Evolutionary conservation across 2,329 filamentous ascomycete genomes (phyloP).

Genomic region (Aspergillus pseudoterreus): DNA sequence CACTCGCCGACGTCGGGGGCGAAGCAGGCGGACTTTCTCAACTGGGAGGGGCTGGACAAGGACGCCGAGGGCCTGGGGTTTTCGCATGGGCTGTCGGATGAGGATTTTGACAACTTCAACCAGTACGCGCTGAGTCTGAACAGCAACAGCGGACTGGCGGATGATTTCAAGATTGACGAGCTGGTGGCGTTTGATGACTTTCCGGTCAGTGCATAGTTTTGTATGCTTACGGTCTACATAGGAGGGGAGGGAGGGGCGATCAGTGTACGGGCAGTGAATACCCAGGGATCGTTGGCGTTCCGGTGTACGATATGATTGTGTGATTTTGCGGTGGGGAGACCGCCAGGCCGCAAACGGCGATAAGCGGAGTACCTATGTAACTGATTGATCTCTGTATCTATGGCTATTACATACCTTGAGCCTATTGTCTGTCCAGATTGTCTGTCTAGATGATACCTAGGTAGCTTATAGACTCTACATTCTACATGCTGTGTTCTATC

Average conservation of each 20-base stretch:
- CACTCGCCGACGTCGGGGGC: conserved; percentile 21
- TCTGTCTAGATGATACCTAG: no score
- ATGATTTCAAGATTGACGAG: conserved; percentile 31
- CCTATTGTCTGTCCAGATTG: no score
- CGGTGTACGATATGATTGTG: background rate
- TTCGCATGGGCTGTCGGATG: conserved; percentile 25
- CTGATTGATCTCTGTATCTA: no score
- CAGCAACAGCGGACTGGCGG: conserved; percentile 19
- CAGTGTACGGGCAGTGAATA: conserved; percentile 5
- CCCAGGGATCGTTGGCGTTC: conserved; percentile 9
- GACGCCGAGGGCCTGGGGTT: conserved; percentile 23
- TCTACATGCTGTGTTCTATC: no score
- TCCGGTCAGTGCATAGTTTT: conserved; percentile 25
- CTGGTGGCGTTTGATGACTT: conserved; percentile 31
- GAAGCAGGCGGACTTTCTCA: conserved; percentile 6
- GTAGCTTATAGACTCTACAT: no score
- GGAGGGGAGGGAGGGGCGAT: background rate
- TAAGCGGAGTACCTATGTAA: no score
- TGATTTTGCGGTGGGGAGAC: no score
- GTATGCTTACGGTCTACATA: conserved; percentile 1
- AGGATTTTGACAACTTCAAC: conserved; percentile 26
- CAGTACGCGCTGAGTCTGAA: conserved; percentile 30
- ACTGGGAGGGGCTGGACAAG: conserved; percentile 10
- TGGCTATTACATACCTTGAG: no score
- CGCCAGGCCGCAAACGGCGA: no score